These are phyloP conservation scores for Xylaria sp. DNA, from an alignment of 2,329 filamentous ascomycete genomes.

Conservation along the genomic window DNA sequence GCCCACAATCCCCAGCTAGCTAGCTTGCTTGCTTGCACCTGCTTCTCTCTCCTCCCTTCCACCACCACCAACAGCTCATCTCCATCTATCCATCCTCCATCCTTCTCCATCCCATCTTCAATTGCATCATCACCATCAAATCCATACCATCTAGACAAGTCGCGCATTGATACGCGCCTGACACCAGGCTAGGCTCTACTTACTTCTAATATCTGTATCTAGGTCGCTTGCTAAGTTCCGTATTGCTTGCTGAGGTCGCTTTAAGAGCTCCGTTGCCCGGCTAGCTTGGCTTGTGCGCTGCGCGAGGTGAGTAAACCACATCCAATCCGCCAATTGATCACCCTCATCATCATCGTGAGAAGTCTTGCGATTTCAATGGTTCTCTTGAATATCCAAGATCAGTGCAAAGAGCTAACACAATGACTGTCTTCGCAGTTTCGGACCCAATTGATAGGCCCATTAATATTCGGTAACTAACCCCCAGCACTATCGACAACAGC, in stretches of 20 bases:
- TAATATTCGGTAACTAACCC: constrained; percentile 38
- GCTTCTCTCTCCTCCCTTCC: background rate
- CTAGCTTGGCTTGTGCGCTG: constrained; percentile 46
- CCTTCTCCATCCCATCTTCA: background rate
- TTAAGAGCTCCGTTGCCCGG: constrained; percentile 41
- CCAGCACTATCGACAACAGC: constrained; percentile 57
- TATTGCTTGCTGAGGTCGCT: constrained; percentile 42
- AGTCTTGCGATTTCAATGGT: too few species aligned
- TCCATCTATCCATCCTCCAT: constrained; percentile 3
- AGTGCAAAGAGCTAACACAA: background rate
- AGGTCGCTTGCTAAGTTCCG: constrained; percentile 44
- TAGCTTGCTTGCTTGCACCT: background rate
- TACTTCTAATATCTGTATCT: constrained; percentile 32
- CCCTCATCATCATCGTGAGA: too few species aligned
- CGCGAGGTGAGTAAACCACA: constrained; percentile 43
- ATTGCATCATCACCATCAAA: background rate
- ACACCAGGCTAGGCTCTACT: constrained; percentile 36
- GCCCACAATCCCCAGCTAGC: constrained; percentile 1
- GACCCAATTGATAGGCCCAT: constrained; percentile 47
- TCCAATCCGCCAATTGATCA: too few species aligned
- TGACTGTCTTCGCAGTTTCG: constrained; percentile 47
- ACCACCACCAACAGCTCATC: constrained; percentile 3
- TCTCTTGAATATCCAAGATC: too few species aligned
- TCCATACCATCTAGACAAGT: background rate
- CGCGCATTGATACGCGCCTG: constrained; percentile 18